Percentiles rank a stretch among this genome's conserved stretches.
Evolutionary conservation across 1,284 basidiomycete genomes (phyloP).

Genomic region (Cutaneotrichosporon spelunceum): DNA sequence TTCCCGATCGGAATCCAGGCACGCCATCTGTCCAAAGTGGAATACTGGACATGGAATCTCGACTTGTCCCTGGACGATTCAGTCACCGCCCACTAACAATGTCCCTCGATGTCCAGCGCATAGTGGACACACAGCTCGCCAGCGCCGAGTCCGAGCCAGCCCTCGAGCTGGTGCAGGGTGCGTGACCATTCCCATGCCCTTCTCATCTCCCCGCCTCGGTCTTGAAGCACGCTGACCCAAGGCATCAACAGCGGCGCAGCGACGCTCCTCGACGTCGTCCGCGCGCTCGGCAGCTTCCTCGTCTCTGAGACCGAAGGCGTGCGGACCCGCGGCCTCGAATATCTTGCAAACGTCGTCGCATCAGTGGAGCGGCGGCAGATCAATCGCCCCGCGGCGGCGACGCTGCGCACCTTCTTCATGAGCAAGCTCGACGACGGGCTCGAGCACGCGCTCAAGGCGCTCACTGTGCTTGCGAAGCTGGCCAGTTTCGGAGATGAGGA

Average conservation of each 20-base stretch:
- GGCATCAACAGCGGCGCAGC: slow-evolving; percentile 63
- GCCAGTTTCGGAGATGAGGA: slow-evolving; percentile 70
- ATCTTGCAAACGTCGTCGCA: slow-evolving; percentile 60
- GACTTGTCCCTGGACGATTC: background rate
- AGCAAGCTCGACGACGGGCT: slow-evolving; percentile 83
- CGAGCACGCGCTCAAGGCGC: slow-evolving; percentile 69
- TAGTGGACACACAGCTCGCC: slow-evolving; percentile 46
- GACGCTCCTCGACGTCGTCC: slow-evolving; percentile 78
- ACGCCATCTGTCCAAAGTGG: background rate
- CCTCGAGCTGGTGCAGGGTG: slow-evolving; percentile 41
- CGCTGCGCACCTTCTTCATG: slow-evolving; percentile 76
- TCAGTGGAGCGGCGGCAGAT: slow-evolving; percentile 63
- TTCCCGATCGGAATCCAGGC: background rate
- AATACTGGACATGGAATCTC: background rate
- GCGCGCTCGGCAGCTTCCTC: slow-evolving; percentile 78
- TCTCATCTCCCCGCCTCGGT: too few relatives aligned
- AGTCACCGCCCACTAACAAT: background rate
- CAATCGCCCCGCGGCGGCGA: slow-evolving; percentile 81
- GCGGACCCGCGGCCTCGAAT: slow-evolving; percentile 54
- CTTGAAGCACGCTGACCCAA: slow-evolving; percentile 52
- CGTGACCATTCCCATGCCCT: slow-evolving; percentile 5
- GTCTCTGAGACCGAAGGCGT: slow-evolving; percentile 77
- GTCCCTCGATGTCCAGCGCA: slow-evolving; percentile 45
- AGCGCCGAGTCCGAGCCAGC: slow-evolving; percentile 42
- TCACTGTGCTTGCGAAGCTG: slow-evolving; percentile 65